Conservation (phyloP, 2,329 filamentous ascomycete genomes). For the Penicillium sp. region DNA sequence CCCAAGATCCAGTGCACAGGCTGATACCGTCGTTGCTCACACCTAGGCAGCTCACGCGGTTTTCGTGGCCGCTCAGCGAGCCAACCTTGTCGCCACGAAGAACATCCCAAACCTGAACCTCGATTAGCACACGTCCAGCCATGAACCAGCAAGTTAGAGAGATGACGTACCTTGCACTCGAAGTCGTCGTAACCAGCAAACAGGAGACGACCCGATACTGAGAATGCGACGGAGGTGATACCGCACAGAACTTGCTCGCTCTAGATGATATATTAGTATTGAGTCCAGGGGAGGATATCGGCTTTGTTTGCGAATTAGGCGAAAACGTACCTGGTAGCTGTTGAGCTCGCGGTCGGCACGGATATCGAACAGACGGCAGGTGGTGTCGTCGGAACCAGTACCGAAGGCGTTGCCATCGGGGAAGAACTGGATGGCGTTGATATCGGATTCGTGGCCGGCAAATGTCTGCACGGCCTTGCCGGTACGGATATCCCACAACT, state of each 20-base stretch:
- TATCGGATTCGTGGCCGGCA: conserved; percentile 96
- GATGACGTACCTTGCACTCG: conserved; percentile 87
- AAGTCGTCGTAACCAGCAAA: conserved; percentile 99
- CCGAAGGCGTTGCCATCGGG: conserved; percentile 98
- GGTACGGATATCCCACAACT: conserved; percentile 97
- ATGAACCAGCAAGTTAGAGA: neutral
- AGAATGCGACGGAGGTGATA: conserved; percentile 97
- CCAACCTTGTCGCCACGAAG: conserved; percentile 96
- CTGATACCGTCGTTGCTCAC: conserved; percentile 99
- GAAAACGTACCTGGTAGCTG: conserved; percentile 63
- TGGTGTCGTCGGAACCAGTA: conserved; percentile 95
- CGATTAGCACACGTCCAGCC: conserved; percentile 22
- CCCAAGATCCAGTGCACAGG: conserved; percentile 99
- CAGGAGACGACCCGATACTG: conserved; percentile 89
- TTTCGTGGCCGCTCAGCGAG: conserved; percentile 95
- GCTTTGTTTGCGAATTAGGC: neutral
- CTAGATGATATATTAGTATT: conserved; percentile 52
- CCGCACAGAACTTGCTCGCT: conserved; percentile 97
- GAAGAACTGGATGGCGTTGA: conserved; percentile 99
- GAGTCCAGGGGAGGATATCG: neutral
- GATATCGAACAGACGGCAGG: conserved; percentile 96
- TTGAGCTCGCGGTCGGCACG: conserved; percentile 84
- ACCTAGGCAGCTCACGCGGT: conserved; percentile 96
- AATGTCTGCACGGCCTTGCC: conserved; percentile 99
- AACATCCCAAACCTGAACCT: conserved; percentile 87